Evolutionary conservation across 2,329 filamentous ascomycete genomes (phyloP).

Genomic region (Trichoderma brevicompactum): DNA sequence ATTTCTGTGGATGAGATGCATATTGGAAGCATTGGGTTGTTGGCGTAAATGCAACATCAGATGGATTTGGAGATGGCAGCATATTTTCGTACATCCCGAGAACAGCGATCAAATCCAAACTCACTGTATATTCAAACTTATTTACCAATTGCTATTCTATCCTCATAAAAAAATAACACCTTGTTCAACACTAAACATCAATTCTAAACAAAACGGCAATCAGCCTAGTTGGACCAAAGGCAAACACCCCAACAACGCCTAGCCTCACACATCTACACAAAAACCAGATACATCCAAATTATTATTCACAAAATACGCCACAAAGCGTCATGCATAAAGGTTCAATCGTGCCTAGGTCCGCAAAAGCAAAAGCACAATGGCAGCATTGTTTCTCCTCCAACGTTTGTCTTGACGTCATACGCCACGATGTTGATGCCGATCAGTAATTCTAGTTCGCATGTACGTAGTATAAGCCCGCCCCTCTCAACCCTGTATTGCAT

Average conservation of each 20-base stretch:
- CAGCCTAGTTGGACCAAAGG: slow-evolving; percentile 4
- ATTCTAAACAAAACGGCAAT: neutral
- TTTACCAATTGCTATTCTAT: neutral
- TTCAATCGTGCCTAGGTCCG: neutral
- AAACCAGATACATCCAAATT: neutral
- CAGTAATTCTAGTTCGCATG: neutral
- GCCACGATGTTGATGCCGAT: slow-evolving; percentile 25
- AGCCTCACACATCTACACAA: neutral
- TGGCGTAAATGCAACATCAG: no score
- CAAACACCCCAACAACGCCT: slow-evolving; percentile 23
- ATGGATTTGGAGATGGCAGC: no score
- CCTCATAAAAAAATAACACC: neutral
- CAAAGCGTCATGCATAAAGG: slow-evolving; percentile 21
- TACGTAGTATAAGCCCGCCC: neutral
- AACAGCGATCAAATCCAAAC: no score
- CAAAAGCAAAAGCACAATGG: neutral
- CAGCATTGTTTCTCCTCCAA: neutral
- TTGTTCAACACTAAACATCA: no score
- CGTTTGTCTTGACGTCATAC: slow-evolving; percentile 28
- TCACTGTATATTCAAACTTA: no score
- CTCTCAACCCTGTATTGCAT: neutral
- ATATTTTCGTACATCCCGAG: no score
- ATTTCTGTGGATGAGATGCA: no score
- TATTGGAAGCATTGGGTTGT: no score
- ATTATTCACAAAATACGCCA: neutral